Base-by-base conservation (phyloP, 1,284 basidiomycete genomes). In the Hemileia vastatrix region DNA sequence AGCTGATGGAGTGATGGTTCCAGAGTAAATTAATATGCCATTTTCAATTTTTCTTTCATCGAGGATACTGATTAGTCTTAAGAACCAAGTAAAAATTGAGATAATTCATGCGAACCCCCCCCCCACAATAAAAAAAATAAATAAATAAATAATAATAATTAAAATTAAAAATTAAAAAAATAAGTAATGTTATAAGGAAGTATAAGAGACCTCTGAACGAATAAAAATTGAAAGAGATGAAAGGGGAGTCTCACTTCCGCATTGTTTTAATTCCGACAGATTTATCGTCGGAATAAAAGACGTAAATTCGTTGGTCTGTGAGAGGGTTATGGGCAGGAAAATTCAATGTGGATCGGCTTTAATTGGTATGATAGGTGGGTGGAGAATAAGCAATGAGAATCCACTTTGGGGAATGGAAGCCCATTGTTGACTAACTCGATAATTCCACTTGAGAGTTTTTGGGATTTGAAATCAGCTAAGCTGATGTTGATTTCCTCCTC, bases 1-100 rank as follows among this genome's bases (percentile, higher is more conserved):
- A 4, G 95, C 95, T 2, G 92, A 90, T 9, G 91, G 87, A 5
- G 94, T 96, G 88, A 99, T 95, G 73, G 87, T 93, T 54, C 90
- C 89, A 23, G 89, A 86, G 79, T 92, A 97, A 68, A 99, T 90
- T 66, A 99, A 89, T 76, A 99, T 87, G 5, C 94, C 95, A 67
- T 87, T 82, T 70, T 85, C 83, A 52, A 97, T 96, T 61, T 83
- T 83, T 76, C 92, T 88, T 76, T 90, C 87, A 74, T 94, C 90
- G 54, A 97, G 80, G 66, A 92, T 88, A 63, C 81, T 80, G 59
- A 95, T 83, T 68, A 97, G 81, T 73, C 92, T 95, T 75, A 9
- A 1, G 24, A 13, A 0, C 9, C 1, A 2, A 36, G 1, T 2
- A n/a, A 0, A 23, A 24, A 59, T 52, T 27, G 52, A 31, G 31